Evolutionary conservation across 352 stramenopile genomes (phyloP), one percentile per base, ranked within the genome.

Genomic region (Phytophthora megakarya): DNA sequence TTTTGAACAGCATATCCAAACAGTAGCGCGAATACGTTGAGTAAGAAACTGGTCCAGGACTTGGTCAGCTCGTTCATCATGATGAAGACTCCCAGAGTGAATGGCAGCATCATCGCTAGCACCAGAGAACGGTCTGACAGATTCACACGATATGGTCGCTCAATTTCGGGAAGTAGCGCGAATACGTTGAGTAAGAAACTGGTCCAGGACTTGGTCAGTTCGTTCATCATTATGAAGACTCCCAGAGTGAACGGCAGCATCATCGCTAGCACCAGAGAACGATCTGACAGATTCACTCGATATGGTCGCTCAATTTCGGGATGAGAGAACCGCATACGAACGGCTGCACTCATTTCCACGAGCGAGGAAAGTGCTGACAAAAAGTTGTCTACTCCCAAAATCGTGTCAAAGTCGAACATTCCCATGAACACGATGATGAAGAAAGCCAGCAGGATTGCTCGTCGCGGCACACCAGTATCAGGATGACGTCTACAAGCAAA

Each of bases 41-140:
- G 74, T 37, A 57, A 67, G 19, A 93, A 77, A 65, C 84, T 91
- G 23, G 75, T 72, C 53, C 61, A 75, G 26, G 88, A 92, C 70
- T 94, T 94, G 60, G 85, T 79, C 66, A 93, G 63, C 65, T 92
- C 86, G 71, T 90, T 95, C 3, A 86, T 26, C 71, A 95, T 85
- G 48, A 95, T 84, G 47, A 93, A 91, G 11, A 82, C 53, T 21
- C 82, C 84, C 28, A 77, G 47, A 2, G 60, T 67, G 23, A 95
- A 75, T 12, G 72, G 53, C n/a, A 93, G 73, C 48, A 83, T 76
- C 50, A 92, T 70, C 9, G 76, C 51, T 49, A 87, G 22, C n/a
- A 75, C 49, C 45, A 94, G 60, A 16, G 73, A 66, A 15, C 65
- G 66, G 46, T 92, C 80, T 48, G 80, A 90, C n/a, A 92, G 56